Evolutionary conservation across 305 asterid species (phyloP), one percentile per base, ranked within the genome.

Genomic region (Andrographis paniculata): DNA sequence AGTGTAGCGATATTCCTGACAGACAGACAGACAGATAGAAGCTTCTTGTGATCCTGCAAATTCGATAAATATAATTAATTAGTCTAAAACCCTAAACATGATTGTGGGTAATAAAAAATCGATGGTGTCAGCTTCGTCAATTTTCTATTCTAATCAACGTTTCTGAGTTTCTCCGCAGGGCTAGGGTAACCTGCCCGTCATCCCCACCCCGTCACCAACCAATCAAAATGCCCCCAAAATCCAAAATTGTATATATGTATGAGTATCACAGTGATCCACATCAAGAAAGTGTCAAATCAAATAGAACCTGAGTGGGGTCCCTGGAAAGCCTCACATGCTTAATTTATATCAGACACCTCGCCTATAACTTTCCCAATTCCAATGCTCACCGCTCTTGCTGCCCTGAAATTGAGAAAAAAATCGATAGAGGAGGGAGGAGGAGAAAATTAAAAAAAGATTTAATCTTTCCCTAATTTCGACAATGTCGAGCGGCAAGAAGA

Each of bases 401-500:
- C n/a, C 33, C 33, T 10, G 9, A 27, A 27, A 27, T 10, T 27
- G 33, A 27, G 10, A 27, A 27, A 0, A 10, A n/a, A n/a, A n/a
- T n/a, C n/a, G n/a, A n/a, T n/a, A n/a, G n/a, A n/a, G n/a, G n/a
- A n/a, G n/a, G n/a, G n/a, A n/a, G n/a, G n/a, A 24, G 6, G 4
- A 24, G 30, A 24, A 24, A 24, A 3, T 24, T 8, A 24, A 8
- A 10, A 1, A 10, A 10, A 2, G 14, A 18, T 5, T 7, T 40
- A 6, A 40, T 40, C 5, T 1, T 1, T 1, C 2, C 45, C 12
- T 11, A 40, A 40, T 5, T 40, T 5, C 23, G 6, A 6, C 8
- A 42, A n/a, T 15, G 35, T 17, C 59, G 14, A 55, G 50, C 58
- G 21, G 42, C 63, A 78, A 72, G 63, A 84, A 66, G 37, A 70